A percentile compares a stretch with the other conserved stretches of the same genome.
Conservation (phyloP, 345 rosid genomes). For the Excoecaria cochinchinensis region DNA sequence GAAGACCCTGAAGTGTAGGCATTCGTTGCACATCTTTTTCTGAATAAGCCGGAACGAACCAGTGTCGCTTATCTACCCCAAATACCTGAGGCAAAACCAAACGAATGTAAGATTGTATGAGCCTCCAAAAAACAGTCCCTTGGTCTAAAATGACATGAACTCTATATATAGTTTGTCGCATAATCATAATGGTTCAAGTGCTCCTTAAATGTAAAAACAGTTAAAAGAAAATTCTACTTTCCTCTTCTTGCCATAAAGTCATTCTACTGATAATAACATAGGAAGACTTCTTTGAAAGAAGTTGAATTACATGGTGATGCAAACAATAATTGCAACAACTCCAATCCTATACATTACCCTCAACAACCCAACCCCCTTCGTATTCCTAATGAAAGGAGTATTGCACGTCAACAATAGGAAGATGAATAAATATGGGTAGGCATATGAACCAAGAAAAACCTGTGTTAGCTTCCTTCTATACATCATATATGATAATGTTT, state of each 20-base stretch:
- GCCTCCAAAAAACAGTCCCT: no score
- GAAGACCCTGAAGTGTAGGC: constrained; percentile 90
- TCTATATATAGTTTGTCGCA: background rate
- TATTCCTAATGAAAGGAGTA: background rate
- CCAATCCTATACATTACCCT: background rate
- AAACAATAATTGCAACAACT: background rate
- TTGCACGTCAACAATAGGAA: background rate
- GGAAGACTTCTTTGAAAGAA: background rate
- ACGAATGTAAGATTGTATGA: background rate
- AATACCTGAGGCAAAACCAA: constrained; percentile 53
- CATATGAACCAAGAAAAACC: no score
- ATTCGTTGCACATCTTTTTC: constrained; percentile 82
- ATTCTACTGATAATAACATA: background rate
- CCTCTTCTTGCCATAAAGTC: background rate
- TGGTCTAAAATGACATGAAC: background rate
- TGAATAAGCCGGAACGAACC: constrained; percentile 82
- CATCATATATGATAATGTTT: no score
- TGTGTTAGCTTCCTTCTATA: no score
- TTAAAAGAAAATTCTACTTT: no score
- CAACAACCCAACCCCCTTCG: no score
- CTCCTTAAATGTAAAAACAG: background rate
- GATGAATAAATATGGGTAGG: background rate
- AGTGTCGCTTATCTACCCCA: constrained; percentile 74
- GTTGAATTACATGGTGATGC: background rate
- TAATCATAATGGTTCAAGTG: background rate